A percentile compares a stretch with the other conserved stretches of the same genome.
These are phyloP conservation scores for Metschnikowia aberdeeniae DNA, from an alignment of 805 yeast genomes.

Conservation along the genomic window DNA sequence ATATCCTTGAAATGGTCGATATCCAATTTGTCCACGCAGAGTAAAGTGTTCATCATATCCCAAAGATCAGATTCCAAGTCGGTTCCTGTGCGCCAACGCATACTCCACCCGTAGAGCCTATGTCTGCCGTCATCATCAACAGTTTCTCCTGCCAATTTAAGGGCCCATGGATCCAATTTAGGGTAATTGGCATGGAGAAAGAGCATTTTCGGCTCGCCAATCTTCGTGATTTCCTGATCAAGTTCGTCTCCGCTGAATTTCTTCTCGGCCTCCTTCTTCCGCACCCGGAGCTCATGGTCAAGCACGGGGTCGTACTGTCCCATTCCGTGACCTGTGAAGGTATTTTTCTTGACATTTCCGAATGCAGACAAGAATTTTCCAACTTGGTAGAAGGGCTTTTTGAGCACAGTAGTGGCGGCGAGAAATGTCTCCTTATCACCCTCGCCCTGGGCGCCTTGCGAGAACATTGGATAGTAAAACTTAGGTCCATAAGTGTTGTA, in stretches of 20 bases:
- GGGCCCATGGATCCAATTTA: constrained; percentile 58
- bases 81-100: constrained; percentile 47
- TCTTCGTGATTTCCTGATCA: constrained; percentile 4
- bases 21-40: constrained; percentile 49
- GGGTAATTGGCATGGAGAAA: constrained; percentile 69
- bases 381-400: constrained; percentile 51
- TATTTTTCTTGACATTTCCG: constrained; percentile 39
- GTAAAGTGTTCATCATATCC: constrained; percentile 50
- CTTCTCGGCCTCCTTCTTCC: constrained; percentile 9
- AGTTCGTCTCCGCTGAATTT: constrained; percentile 7
- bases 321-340: constrained; percentile 70
- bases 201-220: constrained; percentile 24
- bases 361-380: constrained; percentile 48
- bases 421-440: constrained; percentile 79
- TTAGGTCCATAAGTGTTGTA: constrained; percentile 54
- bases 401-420: constrained; percentile 58
- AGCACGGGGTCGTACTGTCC: constrained; percentile 68
- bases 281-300: constrained; percentile 38
- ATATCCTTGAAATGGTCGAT: constrained; percentile 43
- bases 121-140: constrained; percentile 43
- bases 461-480: constrained; percentile 39
- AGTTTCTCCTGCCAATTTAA: constrained; percentile 41
- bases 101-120: constrained; percentile 57
- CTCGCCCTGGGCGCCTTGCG: constrained; percentile 57
- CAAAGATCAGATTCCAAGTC: constrained; percentile 60